A percentile compares a stretch with the other conserved stretches of the same genome.
Conservation (phyloP, 805 yeast genomes). For the Candida sphagnicola region DNA sequence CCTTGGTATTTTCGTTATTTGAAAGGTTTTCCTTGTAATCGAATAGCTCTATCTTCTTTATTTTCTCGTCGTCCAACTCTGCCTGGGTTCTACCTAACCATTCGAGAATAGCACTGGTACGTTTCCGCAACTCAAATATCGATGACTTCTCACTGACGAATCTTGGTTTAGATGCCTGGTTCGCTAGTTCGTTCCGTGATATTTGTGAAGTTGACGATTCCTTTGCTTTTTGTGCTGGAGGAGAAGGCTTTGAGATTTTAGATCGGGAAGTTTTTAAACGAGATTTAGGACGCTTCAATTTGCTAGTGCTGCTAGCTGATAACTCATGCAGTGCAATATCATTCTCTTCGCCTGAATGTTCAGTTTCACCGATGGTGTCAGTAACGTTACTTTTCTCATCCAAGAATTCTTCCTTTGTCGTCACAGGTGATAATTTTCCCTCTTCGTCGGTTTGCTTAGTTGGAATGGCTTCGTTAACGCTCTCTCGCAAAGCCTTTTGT, state of each 20-base stretch:
- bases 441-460: constrained; percentile 2
- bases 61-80: constrained; percentile 73
- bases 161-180: constrained; percentile 79
- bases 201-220: constrained; percentile 5
- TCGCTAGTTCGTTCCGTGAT: constrained; percentile 46
- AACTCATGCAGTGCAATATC: constrained; percentile 1
- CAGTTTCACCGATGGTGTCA: constrained; percentile 8
- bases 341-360: constrained; percentile 7
- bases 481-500: constrained; percentile 51
- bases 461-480: constrained; percentile 40
- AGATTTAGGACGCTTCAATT: constrained; percentile 2
- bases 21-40: constrained; percentile 33
- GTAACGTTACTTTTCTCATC: constrained; percentile 6
- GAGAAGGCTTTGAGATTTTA: constrained; percentile 2
- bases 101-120: constrained; percentile 87
- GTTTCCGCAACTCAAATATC: constrained; percentile 77
- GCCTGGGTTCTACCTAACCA: constrained; percentile 84
- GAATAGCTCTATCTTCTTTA: constrained; percentile 48
- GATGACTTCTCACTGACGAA: constrained; percentile 73
- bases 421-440: constrained; percentile 2
- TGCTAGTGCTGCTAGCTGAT: background rate
- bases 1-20: constrained; percentile 21
- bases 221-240: constrained; percentile 15
- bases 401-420: constrained; percentile 10
- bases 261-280: background rate